A percentile compares a stretch with the other conserved stretches of the same genome.
Conservation (phyloP, 2,329 filamentous ascomycete species). For the Gnomoniopsis smithogilvyi region DNA sequence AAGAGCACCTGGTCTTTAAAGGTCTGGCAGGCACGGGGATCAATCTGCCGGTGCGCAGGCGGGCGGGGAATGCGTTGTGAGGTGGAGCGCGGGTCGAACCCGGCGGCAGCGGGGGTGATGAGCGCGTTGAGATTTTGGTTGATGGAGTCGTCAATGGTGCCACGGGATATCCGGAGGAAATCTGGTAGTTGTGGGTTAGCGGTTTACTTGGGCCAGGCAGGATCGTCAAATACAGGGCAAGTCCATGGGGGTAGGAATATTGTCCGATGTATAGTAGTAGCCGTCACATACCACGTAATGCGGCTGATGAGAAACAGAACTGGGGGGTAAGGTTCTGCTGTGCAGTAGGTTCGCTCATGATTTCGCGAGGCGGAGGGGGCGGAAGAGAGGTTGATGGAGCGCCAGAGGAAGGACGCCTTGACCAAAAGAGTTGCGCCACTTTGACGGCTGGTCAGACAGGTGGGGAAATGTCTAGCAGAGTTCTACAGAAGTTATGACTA, state of each 20-base stretch:
- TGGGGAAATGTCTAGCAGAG: neutral
- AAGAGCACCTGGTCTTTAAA: conserved; percentile 83
- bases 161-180: conserved; percentile 83
- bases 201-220: neutral
- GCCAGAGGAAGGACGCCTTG: conserved; percentile 35
- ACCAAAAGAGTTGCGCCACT: conserved; percentile 51
- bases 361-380: conserved; percentile 24
- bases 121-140: conserved; percentile 90
- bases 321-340: conserved; percentile 62
- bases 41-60: conserved; percentile 49
- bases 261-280: neutral
- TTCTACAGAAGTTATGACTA: neutral
- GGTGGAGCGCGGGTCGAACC: conserved; percentile 80
- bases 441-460: conserved; percentile 25
- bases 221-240: neutral
- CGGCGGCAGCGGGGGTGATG: conserved; percentile 65
- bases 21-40: conserved; percentile 57
- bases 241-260: neutral
- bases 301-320: conserved; percentile 72
- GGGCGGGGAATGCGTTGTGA: conserved; percentile 55
- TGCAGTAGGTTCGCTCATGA: conserved; percentile 43
- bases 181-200: conserved; percentile 50
- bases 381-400: conserved; percentile 27
- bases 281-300: conserved; percentile 58
- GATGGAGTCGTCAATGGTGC: conserved; percentile 88